Base-by-base conservation (phyloP, 1,139 yeast genomes). In the Sugiyamaella pinicola region DNA sequence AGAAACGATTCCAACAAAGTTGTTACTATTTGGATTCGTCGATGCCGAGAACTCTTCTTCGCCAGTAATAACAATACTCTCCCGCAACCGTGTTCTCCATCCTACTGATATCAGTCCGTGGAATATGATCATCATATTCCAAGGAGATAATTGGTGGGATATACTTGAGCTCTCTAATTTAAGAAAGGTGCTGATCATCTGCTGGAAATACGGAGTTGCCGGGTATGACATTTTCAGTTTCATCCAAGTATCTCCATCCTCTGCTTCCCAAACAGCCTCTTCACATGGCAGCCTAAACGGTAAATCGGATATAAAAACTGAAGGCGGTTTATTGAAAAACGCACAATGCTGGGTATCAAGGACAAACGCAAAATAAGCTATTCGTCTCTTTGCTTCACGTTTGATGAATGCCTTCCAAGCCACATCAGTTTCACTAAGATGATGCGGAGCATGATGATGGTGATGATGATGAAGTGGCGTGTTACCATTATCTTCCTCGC, bases 111-210 rank as follows among this genome's bases (percentile, higher is more conserved):
- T 55, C 29, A 62, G 46, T n/a, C 65, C 65, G 42, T 62, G 64
- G 24, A 62, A 54, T 26, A 60, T 55, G 26, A 61, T 57, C 64
- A 62, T 63, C 64, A 61, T 62, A 40, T 58, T 61, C 66, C 66
- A 63, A 12, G 66, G 66, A 1, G 65, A 57, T 21, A 63, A 53
- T 39, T 51, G 57, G 15, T 51, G 50, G 10, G 57, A 52, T n/a
- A 51, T 45, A n/a, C 40, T 40, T 6, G 41, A 40, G 31, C 50
- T 51, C 33, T 61, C 63, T 5, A 61, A 53, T 38, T 54, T 55
- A 40, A 62, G 54, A 47, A 62, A 62, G 5, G 61, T 50, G 24
- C 58, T 51, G 10, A 62, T 57, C 12, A 61, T 58, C 17, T 57
- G 53, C 7, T 57, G 56, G 43, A 61, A 61, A 39, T 54, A 55